Conservation (phyloP, 805 yeast species). For the Wickerhamomyces mucosus region DNA sequence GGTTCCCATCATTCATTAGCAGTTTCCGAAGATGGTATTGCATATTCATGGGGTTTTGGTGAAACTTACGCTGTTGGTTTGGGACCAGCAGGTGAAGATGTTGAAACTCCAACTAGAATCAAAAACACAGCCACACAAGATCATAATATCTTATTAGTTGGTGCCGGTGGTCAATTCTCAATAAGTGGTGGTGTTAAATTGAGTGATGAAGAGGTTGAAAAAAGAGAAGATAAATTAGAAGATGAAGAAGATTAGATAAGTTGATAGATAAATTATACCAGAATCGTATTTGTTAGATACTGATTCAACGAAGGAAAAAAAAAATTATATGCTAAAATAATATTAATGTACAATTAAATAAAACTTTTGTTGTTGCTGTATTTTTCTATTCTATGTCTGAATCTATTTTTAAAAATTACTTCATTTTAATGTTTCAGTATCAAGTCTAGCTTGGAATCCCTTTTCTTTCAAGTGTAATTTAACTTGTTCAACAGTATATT, state of each 20-base stretch:
- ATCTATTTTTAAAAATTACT: no score
- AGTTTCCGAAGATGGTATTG: conserved; percentile 72
- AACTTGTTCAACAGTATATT: conserved; percentile 79
- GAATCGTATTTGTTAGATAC: no score
- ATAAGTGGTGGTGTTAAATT: conserved; percentile 67
- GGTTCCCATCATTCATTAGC: conserved; percentile 95
- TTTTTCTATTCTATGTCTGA: no score
- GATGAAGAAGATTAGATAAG: conserved; percentile 37
- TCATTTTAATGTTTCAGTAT: conserved; percentile 18
- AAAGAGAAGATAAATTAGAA: conserved; percentile 40
- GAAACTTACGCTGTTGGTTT: conserved; percentile 95
- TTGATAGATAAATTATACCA: neutral
- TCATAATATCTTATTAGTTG: conserved; percentile 58
- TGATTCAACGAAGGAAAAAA: no score
- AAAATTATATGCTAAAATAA: no score
- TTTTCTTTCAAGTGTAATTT: conserved; percentile 51
- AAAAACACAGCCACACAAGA: conserved; percentile 88
- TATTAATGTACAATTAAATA: no score
- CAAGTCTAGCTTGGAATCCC: conserved; percentile 71
- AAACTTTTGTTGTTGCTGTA: no score
- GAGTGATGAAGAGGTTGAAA: conserved; percentile 30
- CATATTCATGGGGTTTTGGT: conserved; percentile 96
- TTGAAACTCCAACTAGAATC: conserved; percentile 80
- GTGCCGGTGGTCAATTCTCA: conserved; percentile 97
- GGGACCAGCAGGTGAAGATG: conserved; percentile 67